These are phyloP conservation scores for Globisporangium viniferum DNA, from an alignment of 352 stramenopile species.

Conservation along the genomic window DNA sequence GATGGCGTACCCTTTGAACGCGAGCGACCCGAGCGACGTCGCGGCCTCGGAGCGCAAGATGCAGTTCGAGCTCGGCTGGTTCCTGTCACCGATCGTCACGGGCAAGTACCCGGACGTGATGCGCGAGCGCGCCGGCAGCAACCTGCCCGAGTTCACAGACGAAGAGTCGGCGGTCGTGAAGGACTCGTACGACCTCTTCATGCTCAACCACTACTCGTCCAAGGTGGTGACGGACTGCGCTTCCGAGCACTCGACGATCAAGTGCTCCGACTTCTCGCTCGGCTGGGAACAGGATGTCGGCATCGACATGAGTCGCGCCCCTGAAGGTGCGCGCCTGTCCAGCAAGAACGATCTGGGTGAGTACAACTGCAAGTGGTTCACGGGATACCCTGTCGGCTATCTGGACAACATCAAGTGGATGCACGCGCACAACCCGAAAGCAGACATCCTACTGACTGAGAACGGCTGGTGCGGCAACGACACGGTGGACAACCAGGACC, in stretches of 20 bases:
- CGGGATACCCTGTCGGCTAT: conserved; percentile 39
- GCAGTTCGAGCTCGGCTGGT: conserved; percentile 91
- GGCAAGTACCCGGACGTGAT: conserved; percentile 93
- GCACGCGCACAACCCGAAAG: conserved; percentile 30
- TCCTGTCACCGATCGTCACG: conserved; percentile 83
- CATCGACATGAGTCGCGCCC: conserved; percentile 42
- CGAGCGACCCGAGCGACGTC: conserved; percentile 35
- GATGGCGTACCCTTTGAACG: conserved; percentile 72
- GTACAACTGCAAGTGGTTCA: conserved; percentile 43
- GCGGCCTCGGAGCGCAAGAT: conserved; percentile 80
- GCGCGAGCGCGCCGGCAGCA: conserved; percentile 63
- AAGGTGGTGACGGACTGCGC: conserved; percentile 51
- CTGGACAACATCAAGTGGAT: conserved; percentile 39
- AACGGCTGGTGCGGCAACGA: conserved; percentile 54
- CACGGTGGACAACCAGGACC: conserved; percentile 43
- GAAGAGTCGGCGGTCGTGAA: conserved; percentile 66
- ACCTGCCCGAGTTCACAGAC: conserved; percentile 84
- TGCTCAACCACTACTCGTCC: conserved; percentile 94
- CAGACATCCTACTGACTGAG: conserved; percentile 43
- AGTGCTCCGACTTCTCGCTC: conserved; percentile 27
- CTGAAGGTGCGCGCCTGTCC: conserved; percentile 50
- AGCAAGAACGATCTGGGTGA: conserved; percentile 33
- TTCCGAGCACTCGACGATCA: conserved; percentile 26
- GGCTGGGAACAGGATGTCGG: conserved; percentile 47
- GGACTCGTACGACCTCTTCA: conserved; percentile 92